These are phyloP conservation scores for Gardenia jasminoides DNA, from an alignment of 257 asterid species.

Conservation along the genomic window DNA sequence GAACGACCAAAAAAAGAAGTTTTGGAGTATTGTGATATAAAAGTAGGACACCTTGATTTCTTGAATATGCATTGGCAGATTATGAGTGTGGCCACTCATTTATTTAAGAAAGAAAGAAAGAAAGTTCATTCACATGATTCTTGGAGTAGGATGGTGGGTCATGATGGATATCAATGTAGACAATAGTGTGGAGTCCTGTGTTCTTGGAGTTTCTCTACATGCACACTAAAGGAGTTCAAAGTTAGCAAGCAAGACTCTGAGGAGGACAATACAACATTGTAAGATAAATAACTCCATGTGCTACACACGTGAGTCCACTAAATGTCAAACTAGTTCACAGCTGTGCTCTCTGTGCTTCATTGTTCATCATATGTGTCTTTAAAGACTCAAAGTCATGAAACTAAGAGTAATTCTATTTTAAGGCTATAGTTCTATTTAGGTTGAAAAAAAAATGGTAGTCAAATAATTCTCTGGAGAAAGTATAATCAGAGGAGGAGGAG, in stretches of 20 bases:
- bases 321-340: neutral
- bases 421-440: too few species aligned
- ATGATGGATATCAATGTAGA: neutral
- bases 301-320: conserved; percentile 10
- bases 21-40: neutral
- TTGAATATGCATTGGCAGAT: neutral
- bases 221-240: neutral
- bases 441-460: too few species aligned
- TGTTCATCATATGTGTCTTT: neutral
- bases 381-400: neutral
- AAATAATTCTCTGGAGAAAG: too few species aligned
- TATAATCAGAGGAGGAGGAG: too few species aligned
- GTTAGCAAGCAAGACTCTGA: neutral
- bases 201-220: conserved; percentile 7
- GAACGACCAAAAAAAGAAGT: neutral
- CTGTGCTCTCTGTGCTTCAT: neutral
- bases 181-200: neutral
- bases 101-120: conserved; percentile 18
- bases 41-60: neutral
- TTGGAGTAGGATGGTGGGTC: conserved; percentile 19
- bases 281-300: neutral
- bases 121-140: conserved; percentile 41
- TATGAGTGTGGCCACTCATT: neutral
- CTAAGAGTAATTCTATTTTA: too few species aligned
- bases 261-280: neutral